Evolutionary conservation across 2,329 filamentous ascomycete species (phyloP), one percentile per base, ranked within the genome.

Genomic region (Zymoseptoria ardabiliae): DNA sequence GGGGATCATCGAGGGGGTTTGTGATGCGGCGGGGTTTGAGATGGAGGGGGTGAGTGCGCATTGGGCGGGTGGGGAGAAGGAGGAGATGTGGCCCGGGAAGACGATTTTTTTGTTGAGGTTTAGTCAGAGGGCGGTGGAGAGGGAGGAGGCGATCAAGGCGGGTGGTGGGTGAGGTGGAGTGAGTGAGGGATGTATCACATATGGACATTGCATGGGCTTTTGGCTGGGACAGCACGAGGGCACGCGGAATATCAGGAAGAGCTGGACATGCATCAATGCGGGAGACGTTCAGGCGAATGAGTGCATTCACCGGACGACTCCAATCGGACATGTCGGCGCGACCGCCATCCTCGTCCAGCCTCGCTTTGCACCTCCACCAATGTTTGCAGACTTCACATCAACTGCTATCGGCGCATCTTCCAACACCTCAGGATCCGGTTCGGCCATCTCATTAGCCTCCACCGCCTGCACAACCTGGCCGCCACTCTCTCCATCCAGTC

Each of bases 21-120:
- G 94, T 75, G 94, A 97, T 75, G 93, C 91, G 8, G 90, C 90
- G 50, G 92, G 89, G 6, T 97, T 97, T 72, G 86, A 88, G 53
- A 93, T 91, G 0, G 76, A 79, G 60, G 86, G 88, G 63, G 94
- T 97, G 20, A 94, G 89, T 60, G 93, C 94, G 66, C 94, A 99
- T 88, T 69, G 84, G 81, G 75, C 82, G 28, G 56, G 79, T 73
- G 51, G 22, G 51, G 50, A 82, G 79, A 62, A 90, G 4, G 77
- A 77, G 20, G 76, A 77, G 66, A 87, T 97, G 85, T 97, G 93
- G 92, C 94, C 94, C 0, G 90, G 90, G 35, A 90, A 94, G 79
- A 99, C 94, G 50, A 92, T 99, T 30, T 99, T 97, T 72, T 75
- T 99, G 73, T 86, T 99, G 71, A 91, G 93, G 76, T 99, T 99